Evolutionary conservation across 2,329 filamentous ascomycete genomes (phyloP).

Genomic region (Pezicula radicicola): DNA sequence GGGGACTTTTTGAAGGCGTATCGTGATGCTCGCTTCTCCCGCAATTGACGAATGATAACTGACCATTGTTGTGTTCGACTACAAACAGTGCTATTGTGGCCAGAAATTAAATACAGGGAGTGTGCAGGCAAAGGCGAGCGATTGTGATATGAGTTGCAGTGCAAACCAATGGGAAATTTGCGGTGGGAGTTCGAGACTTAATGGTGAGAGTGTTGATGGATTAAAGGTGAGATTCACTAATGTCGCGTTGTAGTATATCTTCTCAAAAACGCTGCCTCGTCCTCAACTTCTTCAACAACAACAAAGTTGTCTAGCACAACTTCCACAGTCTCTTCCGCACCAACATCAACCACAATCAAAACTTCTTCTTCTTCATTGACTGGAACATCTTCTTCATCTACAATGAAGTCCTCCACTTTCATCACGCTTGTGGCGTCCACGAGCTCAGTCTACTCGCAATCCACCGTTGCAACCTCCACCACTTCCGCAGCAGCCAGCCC

Average conservation of each 20-base stretch:
- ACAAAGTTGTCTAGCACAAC: not conserved
- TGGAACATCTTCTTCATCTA: no score
- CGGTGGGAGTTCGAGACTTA: conserved; percentile 4
- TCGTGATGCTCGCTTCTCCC: not conserved
- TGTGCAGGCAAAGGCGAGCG: not conserved
- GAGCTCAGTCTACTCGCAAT: no score
- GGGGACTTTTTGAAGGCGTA: no score
- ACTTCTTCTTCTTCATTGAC: no score
- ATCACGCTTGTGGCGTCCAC: no score
- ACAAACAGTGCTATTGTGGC: not conserved
- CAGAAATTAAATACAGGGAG: not conserved
- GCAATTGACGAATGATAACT: not conserved
- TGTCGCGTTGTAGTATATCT: not conserved
- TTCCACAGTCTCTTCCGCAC: not conserved
- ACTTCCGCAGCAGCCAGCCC: not conserved
- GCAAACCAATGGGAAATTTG: conserved; percentile 4
- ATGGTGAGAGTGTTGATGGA: not conserved
- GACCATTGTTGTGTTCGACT: not conserved
- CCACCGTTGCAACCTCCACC: no score
- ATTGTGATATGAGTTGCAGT: conserved; percentile 2
- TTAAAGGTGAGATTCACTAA: not conserved
- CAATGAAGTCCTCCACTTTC: no score
- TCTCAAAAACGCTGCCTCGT: not conserved
- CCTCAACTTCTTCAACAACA: not conserved
- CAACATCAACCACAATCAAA: no score